Evolutionary conservation across 2,329 filamentous ascomycete species (phyloP).

Genomic region (Aspergillus ustus): DNA sequence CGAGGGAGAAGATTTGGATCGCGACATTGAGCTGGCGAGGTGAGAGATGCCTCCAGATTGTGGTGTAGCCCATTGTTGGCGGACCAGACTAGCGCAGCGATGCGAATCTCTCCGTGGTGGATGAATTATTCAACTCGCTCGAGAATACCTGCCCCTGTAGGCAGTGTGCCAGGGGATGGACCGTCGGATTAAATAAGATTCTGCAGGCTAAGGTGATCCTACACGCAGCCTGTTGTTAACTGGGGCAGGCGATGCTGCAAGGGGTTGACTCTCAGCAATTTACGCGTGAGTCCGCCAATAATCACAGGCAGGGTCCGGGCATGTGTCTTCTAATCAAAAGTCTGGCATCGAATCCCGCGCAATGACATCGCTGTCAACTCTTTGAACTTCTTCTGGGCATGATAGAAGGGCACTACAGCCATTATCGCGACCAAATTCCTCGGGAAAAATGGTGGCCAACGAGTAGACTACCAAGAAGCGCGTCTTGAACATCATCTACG

Average conservation of each 20-base stretch:
- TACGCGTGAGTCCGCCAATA: background rate
- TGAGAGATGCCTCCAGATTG: slow-evolving; percentile 50
- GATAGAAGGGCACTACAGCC: background rate
- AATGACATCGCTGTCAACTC: background rate
- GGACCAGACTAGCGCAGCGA: slow-evolving; percentile 14
- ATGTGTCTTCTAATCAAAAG: background rate
- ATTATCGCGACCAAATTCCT: background rate
- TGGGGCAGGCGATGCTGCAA: background rate
- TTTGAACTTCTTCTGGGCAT: background rate
- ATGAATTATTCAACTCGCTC: too few relatives aligned
- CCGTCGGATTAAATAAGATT: background rate
- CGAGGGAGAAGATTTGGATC: slow-evolving; percentile 38
- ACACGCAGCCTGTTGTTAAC: background rate
- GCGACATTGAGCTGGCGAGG: slow-evolving; percentile 48
- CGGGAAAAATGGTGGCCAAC: background rate
- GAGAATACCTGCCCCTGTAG: too few relatives aligned
- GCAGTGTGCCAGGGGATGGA: background rate
- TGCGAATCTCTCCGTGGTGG: too few relatives aligned
- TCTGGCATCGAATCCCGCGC: background rate
- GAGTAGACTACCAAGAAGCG: slow-evolving; percentile 57
- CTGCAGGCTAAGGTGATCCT: background rate
- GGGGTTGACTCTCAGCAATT: too few relatives aligned
- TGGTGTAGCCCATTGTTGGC: slow-evolving; percentile 38
- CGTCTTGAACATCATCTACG: slow-evolving; percentile 63
- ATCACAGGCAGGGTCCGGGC: background rate